Base-by-base conservation (phyloP, 129 eudicot species). In the Chrysanthemum lavandulifolium region DNA sequence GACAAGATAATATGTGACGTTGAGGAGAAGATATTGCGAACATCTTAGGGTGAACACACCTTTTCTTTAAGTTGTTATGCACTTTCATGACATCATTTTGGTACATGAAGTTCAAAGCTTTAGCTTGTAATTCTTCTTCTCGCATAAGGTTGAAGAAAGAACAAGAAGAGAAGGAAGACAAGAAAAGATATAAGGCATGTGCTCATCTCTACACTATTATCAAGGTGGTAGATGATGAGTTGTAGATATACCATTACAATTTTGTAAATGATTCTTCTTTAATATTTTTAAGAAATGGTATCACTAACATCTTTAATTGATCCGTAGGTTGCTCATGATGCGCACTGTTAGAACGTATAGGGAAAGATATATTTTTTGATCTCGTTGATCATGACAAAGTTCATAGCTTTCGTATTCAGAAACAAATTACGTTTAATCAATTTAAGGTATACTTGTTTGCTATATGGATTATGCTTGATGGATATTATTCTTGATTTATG, bases 311-410 rank as follows among this genome's bases (percentile, higher is more conserved):
- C 18, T 45, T 49, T 47, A 40, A 72, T 47, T 45, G 71, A 33
- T 65, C 31, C 74, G 40, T 82, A 93, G 98, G 96, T 93, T 81
- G 97, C 98, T 14, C 90, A 96, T 54, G 98, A 93, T 77, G 92
- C 77, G 63, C 97, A 93, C 79, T 93, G 66, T 73, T 61, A 65
- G 92, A 89, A 78, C 98, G 89, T 86, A 90, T 93, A 52, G 97
- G 97, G 51, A 87, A 88, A 83, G 97, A 89, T 81, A 86, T 89
- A 65, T 84, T 78, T 79, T 89, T 93, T 87, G 98, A 93, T 87
- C 89, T 93, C 54, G 98, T 93, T 19, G 96, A 93, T 78, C 96
- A 89, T 77, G 98, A 93, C 65, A 93, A 93, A 93, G 96, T 89
- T 48, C 86, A 78, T 19, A 93, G 84, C 82, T 93, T 93, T 58